phyloP scores from a whole-genome alignment of 1,139 yeast species.

The Sugiyamaella grinbergsii region DNA sequence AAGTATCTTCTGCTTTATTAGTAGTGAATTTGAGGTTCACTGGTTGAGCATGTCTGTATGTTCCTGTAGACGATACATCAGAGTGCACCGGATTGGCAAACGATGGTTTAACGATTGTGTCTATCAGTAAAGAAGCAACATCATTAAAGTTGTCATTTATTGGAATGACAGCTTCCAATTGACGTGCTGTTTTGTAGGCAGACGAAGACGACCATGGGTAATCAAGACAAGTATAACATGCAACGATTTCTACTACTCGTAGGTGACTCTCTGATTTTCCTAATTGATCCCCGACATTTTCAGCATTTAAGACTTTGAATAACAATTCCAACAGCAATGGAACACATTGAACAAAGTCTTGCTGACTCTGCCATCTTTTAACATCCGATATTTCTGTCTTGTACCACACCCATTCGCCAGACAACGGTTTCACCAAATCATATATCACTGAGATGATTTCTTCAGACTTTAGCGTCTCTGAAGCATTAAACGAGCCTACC shows the following conservation, averaged over 20 bases:
- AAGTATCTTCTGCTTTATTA: constrained; percentile 19
- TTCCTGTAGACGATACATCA: constrained; percentile 22
- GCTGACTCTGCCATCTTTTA: constrained; percentile 19
- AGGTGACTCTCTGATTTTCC: background rate
- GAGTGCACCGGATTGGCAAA: constrained; percentile 26
- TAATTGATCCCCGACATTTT: background rate
- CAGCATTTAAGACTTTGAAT: background rate
- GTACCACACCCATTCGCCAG: constrained; percentile 33
- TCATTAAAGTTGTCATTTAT: background rate
- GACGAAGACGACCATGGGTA: constrained; percentile 24
- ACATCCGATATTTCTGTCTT: constrained; percentile 25
- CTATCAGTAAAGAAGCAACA: constrained; percentile 12
- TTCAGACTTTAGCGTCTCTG: background rate
- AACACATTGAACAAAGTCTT: background rate
- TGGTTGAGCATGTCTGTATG: constrained; percentile 3
- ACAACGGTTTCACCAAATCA: constrained; percentile 24
- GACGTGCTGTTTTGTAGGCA: background rate
- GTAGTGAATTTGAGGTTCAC: constrained; percentile 11
- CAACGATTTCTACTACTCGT: background rate
- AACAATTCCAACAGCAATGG: background rate
- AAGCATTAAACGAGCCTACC: background rate
- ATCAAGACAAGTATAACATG: constrained; percentile 18
- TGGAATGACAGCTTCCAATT: background rate
- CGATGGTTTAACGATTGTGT: constrained; percentile 21
- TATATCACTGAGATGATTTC: constrained; percentile 10